Percentiles rank a stretch among this genome's conserved stretches.
phyloP scores from a whole-genome alignment of 2,329 filamentous ascomycete genomes.

The Rhinocladiella similis region DNA sequence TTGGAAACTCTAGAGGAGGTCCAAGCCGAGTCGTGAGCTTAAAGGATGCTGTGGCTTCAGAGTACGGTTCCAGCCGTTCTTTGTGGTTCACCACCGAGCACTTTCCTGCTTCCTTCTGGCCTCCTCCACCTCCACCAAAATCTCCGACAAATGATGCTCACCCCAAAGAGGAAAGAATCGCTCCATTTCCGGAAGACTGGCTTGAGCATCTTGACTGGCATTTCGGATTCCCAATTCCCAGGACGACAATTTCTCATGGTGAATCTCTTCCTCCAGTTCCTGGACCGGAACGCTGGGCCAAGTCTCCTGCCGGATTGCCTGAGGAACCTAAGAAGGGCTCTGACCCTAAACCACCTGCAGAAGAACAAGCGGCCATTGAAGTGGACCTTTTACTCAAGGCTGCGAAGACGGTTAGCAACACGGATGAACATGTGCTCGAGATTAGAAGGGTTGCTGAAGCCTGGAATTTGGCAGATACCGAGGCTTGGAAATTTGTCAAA shows the following conservation, averaged over 20 bases:
- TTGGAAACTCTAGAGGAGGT: constrained; percentile 63
- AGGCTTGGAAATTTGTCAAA: constrained; percentile 64
- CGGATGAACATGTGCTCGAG: constrained; percentile 38
- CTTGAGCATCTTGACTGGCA: constrained; percentile 77
- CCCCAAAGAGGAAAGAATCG: constrained; percentile 26
- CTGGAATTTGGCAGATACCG: constrained; percentile 63
- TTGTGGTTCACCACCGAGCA: constrained; percentile 81
- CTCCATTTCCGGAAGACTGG: constrained; percentile 49
- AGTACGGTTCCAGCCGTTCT: constrained; percentile 62
- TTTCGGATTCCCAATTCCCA: constrained; percentile 80
- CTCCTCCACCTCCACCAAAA: constrained; percentile 30
- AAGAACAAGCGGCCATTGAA: constrained; percentile 42
- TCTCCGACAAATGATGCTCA: constrained; percentile 29
- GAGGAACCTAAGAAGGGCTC: constrained; percentile 38
- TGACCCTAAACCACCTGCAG: constrained; percentile 38
- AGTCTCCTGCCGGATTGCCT: constrained; percentile 41
- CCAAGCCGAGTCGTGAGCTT: constrained; percentile 69
- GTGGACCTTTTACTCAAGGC: constrained; percentile 52
- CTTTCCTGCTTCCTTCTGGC: constrained; percentile 39
- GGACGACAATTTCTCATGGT: constrained; percentile 49
- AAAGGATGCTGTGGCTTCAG: constrained; percentile 77
- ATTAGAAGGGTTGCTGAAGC: constrained; percentile 49
- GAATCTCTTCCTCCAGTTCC: constrained; percentile 60
- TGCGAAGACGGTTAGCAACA: constrained; percentile 45
- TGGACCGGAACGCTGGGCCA: constrained; percentile 56